Percentiles rank a stretch among this genome's conserved stretches.
Conservation (phyloP, 2,329 filamentous ascomycete species). For the Cercospora nicotianae region DNA sequence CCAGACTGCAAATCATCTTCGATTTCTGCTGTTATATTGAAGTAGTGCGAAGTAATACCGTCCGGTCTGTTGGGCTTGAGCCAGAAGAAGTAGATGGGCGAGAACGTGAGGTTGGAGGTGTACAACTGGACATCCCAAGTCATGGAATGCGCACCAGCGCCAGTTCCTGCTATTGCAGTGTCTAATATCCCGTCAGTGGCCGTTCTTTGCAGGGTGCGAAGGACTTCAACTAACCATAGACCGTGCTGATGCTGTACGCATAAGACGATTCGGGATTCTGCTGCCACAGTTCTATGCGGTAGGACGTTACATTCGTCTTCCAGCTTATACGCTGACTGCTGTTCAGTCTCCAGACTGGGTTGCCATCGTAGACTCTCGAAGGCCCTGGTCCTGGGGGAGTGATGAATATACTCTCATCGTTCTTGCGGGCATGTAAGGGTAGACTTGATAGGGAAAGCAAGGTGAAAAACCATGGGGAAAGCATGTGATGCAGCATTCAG, state of each 20-base stretch:
- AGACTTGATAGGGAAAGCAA: not conserved
- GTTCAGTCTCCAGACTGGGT: not conserved
- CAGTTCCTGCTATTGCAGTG: not conserved
- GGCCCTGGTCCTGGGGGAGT: not conserved
- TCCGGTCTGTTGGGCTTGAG: not conserved
- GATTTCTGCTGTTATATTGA: constrained; percentile 3
- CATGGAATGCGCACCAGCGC: not conserved
- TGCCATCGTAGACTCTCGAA: not conserved
- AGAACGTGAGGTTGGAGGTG: constrained; percentile 3
- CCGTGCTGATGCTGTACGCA: constrained; percentile 5
- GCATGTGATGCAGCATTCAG: not conserved
- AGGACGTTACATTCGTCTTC: not conserved
- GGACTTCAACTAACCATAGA: not conserved
- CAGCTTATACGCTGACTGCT: constrained; percentile 2
- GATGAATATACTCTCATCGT: not conserved
- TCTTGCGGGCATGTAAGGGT: not conserved
- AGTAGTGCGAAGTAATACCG: not conserved
- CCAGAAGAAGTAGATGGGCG: constrained; percentile 1
- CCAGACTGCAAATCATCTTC: not conserved
- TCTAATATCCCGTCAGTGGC: not conserved
- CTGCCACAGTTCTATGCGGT: constrained; percentile 7
- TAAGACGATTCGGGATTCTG: not conserved
- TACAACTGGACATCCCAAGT: constrained; percentile 2
- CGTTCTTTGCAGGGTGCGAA: not conserved
- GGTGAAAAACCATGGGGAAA: not conserved